Conservation (phyloP, 345 rosid genomes). For the Acer negundo region DNA sequence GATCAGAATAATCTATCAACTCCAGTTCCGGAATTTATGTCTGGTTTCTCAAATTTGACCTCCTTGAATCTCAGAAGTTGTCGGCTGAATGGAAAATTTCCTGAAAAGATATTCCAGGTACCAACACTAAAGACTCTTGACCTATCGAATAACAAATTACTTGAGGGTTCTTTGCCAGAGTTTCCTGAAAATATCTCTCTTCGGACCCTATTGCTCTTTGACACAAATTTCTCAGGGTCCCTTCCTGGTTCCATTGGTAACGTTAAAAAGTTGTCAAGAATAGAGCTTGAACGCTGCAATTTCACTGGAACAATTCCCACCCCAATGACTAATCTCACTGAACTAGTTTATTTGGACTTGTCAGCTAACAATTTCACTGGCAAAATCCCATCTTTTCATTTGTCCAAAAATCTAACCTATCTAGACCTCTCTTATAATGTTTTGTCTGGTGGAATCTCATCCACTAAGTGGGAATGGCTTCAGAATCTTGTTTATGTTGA, state of each 20-base stretch:
- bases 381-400: slow-evolving; percentile 30
- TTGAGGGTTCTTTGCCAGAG: slow-evolving; percentile 28
- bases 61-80: slow-evolving; percentile 22
- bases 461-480: slow-evolving; percentile 30
- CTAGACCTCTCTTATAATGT: slow-evolving; percentile 34
- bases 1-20: slow-evolving; percentile 22
- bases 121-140: slow-evolving; percentile 34
- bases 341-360: slow-evolving; percentile 34
- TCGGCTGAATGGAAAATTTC: slow-evolving; percentile 31
- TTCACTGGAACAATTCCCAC: slow-evolving; percentile 36
- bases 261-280: slow-evolving; percentile 17
- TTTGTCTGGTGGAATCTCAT: slow-evolving; percentile 32
- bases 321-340: slow-evolving; percentile 24
- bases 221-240: slow-evolving; percentile 32
- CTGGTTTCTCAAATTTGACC: slow-evolving; percentile 16
- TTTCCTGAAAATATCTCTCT: slow-evolving; percentile 25
- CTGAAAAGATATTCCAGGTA: slow-evolving; percentile 26
- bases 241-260: slow-evolving; percentile 40
- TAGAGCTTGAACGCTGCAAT: slow-evolving; percentile 19
- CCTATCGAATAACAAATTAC: slow-evolving; percentile 14
- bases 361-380: slow-evolving; percentile 40
- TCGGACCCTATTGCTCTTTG: slow-evolving; percentile 17
- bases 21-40: slow-evolving; percentile 29
- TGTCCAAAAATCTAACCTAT: slow-evolving; percentile 21
- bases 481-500: slow-evolving; percentile 31